Conservation (phyloP, 371 early-diverging fungal genomes). For the Apophysomyces ossiformis region DNA sequence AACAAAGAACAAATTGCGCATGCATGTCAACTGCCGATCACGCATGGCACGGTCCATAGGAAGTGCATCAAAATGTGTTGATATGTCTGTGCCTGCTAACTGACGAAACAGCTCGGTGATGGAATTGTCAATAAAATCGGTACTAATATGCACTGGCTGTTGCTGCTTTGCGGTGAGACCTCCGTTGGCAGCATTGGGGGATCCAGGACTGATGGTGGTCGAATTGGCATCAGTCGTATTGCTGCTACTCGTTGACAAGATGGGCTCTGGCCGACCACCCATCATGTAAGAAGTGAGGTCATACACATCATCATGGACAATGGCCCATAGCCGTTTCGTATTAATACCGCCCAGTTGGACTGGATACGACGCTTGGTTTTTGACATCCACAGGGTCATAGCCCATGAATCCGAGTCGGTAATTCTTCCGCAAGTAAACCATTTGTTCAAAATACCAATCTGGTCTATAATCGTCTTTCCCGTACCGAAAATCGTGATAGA, state of each 20-base stretch:
- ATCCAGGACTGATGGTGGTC: too few relatives aligned
- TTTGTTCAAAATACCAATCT: constrained; percentile 40
- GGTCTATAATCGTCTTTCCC: constrained; percentile 35
- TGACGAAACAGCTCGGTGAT: constrained; percentile 69
- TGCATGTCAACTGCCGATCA: constrained; percentile 64
- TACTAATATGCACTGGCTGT: constrained; percentile 29
- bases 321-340: constrained; percentile 50
- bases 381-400: constrained; percentile 36
- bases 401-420: constrained; percentile 46
- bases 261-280: constrained; percentile 33
- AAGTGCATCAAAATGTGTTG: constrained; percentile 64
- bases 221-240: not conserved
- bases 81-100: constrained; percentile 69
- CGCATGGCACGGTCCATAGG: constrained; percentile 39
- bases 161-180: constrained; percentile 52
- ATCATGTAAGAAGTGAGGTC: constrained; percentile 50
- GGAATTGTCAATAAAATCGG: constrained; percentile 60
- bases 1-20: constrained; percentile 83
- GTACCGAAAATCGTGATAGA: constrained; percentile 33
- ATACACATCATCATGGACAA: constrained; percentile 47
- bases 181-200: not conserved
- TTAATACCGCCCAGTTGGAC: constrained; percentile 47
- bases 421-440: constrained; percentile 33
- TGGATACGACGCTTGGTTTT: constrained; percentile 31
- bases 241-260: not conserved